phyloP scores from a whole-genome alignment of 139 green algal genomes.

The Eudorina sp. region DNA sequence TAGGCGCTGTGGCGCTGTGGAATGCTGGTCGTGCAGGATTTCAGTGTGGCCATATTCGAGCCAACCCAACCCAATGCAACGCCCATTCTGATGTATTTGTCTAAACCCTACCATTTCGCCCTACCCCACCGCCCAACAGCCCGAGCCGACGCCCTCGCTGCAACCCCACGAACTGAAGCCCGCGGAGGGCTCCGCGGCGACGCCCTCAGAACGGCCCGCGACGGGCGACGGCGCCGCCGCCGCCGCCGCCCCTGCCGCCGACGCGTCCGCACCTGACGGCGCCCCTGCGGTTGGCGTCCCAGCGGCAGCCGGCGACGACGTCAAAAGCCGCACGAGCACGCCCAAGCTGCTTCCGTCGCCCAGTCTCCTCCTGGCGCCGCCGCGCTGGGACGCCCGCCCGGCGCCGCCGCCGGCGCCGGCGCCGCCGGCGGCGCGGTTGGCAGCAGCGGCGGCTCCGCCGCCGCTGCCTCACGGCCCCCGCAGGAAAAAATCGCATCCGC shows the following conservation, averaged over 20 bases:
- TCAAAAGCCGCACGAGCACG: not conserved
- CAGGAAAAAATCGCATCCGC: not conserved
- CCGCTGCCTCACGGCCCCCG: not conserved
- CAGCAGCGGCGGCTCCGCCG: not conserved
- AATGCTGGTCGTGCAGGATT: too few species aligned
- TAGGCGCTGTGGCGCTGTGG: too few species aligned
- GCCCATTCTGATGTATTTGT: too few species aligned
- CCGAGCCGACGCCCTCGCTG: too few species aligned
- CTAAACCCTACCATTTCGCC: too few species aligned
- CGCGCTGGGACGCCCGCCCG: not conserved
- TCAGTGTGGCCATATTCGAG: too few species aligned
- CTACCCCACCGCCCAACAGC: too few species aligned
- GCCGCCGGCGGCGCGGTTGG: too few species aligned
- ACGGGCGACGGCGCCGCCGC: not conserved
- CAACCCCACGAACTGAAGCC: too few species aligned
- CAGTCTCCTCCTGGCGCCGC: constrained; percentile 20
- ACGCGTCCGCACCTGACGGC: not conserved
- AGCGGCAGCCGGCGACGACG: not conserved
- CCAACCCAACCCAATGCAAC: too few species aligned
- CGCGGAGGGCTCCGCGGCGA: too few species aligned
- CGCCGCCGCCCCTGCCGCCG: not conserved
- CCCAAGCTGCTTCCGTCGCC: constrained; percentile 16
- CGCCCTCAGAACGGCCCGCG: too few species aligned
- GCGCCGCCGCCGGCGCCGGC: not conserved
- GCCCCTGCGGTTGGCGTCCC: not conserved